Evolutionary conservation across 495 filamentous ascomycete species (phyloP).

Genomic region (Clohesyomyces aquaticus): DNA sequence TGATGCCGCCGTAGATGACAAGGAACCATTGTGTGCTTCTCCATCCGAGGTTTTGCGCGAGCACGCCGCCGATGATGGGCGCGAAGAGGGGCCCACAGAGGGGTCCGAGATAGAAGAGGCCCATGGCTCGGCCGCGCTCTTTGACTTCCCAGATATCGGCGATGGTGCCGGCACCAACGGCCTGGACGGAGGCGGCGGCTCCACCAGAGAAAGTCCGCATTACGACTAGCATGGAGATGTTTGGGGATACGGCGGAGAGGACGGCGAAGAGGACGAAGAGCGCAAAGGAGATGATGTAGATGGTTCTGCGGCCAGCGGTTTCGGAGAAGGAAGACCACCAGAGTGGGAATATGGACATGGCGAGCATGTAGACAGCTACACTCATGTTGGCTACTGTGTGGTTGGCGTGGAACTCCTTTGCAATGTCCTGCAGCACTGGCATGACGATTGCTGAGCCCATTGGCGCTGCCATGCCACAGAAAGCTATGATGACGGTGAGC

Average conservation of each 20-base stretch:
- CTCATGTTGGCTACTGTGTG: conserved; percentile 79
- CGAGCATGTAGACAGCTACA: conserved; percentile 85
- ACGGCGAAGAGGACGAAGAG: conserved; percentile 80
- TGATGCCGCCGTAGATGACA: conserved; percentile 67
- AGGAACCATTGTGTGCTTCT: conserved; percentile 87
- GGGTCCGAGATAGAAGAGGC: conserved; percentile 88
- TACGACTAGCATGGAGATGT: conserved; percentile 82
- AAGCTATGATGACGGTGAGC: conserved; percentile 77
- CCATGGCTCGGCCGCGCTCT: conserved; percentile 87
- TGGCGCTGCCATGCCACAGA: conserved; percentile 75
- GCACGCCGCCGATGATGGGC: conserved; percentile 82
- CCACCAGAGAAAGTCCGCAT: conserved; percentile 83
- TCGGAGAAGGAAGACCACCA: conserved; percentile 94
- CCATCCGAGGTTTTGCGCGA: conserved; percentile 77
- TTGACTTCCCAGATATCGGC: conserved; percentile 86
- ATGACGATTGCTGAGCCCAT: conserved; percentile 86
- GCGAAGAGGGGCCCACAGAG: conserved; percentile 82
- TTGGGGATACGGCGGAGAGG: conserved; percentile 70
- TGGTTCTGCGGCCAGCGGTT: conserved; percentile 75
- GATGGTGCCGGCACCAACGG: conserved; percentile 90
- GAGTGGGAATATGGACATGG: conserved; percentile 87
- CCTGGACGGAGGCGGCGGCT: conserved; percentile 84
- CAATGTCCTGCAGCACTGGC: conserved; percentile 73
- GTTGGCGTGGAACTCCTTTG: conserved; percentile 64
- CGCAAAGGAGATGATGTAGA: conserved; percentile 81